Evolutionary conservation across 2,329 filamentous ascomycete genomes (phyloP), one percentile per base, ranked within the genome.

Genomic region (Paracorniculantispora psalliotae): DNA sequence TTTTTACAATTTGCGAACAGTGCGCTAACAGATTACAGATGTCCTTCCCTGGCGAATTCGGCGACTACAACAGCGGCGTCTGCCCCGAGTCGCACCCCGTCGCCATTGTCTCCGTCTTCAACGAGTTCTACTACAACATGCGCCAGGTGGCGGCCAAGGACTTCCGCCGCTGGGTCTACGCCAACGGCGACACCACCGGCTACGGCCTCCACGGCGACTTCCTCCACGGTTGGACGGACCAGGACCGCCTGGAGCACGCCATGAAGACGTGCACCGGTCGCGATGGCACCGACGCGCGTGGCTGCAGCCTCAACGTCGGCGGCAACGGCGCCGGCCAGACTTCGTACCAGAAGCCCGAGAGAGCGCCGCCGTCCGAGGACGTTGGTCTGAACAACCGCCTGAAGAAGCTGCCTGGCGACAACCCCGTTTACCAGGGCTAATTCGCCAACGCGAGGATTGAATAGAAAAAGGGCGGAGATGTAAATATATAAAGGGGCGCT

Each of bases 81-180:
- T 79, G 76, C 62, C 75, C 77, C 2, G 54, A 68, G 33, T 71
- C 68, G 6, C 75, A 80, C 66, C 77, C 77, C 9, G 69, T 75
- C 4, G 71, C 73, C 8, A 70, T 79, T 2, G 71, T 77, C 0
- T 77, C 79, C 60, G 66, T 79, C 19, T 75, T 76, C 67, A 72
- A 76, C 66, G 76, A 79, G 64, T 76, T 78, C 25, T 74, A 78
- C 62, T 79, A 75, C 72, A 71, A 78, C 57, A 75, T 73, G 6
- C 64, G 62, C 5, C 60, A 62, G 23, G 61, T 71, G 58, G 13
- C 66, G 33, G 57, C 66, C 60, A 19, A 19, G 1, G 35, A 66
- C 56, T 67, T 65, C 57, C 67, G 68, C 48, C 64, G 66, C 37
- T 63, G 61, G 60, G 67, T 67, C 23, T 70, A 64, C 60, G 62